Conservation (phyloP, 306 rosid genomes). For the Vigna angularis region DNA sequence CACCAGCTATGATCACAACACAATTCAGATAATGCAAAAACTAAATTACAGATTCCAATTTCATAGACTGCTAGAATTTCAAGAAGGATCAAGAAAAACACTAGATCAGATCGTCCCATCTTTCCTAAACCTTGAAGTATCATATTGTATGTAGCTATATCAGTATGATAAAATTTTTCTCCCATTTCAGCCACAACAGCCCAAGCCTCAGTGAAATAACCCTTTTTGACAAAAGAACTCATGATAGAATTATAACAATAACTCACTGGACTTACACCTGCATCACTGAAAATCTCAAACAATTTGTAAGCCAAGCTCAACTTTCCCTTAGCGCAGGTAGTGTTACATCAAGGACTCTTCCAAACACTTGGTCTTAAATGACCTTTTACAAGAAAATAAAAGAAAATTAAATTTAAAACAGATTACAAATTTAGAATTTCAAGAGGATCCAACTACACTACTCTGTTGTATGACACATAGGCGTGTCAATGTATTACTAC, state of each 20-base stretch:
- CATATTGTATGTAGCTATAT: no score
- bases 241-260: slow-evolving; percentile 83
- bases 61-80: slow-evolving; percentile 28
- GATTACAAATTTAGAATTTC: no score
- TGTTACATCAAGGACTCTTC: no score
- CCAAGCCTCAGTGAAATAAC: slow-evolving; percentile 82
- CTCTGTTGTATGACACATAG: no score
- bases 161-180: no score
- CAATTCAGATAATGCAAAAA: neutral
- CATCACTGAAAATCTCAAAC: slow-evolving; percentile 83
- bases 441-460: no score
- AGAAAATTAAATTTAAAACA: no score
- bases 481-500: no score
- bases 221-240: slow-evolving; percentile 94
- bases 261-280: slow-evolving; percentile 72
- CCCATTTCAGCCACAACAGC: slow-evolving; percentile 76
- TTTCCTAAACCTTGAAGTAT: slow-evolving; percentile 95
- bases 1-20: neutral
- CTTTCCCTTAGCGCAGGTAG: no score
- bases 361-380: no score
- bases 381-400: no score
- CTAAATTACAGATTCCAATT: slow-evolving; percentile 23
- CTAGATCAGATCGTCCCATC: slow-evolving; percentile 93
- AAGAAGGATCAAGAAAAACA: slow-evolving; percentile 69
- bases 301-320: slow-evolving; percentile 83